These are phyloP conservation scores for Xylariaceae sp. DNA, from an alignment of 2,329 filamentous ascomycete genomes.

Conservation along the genomic window DNA sequence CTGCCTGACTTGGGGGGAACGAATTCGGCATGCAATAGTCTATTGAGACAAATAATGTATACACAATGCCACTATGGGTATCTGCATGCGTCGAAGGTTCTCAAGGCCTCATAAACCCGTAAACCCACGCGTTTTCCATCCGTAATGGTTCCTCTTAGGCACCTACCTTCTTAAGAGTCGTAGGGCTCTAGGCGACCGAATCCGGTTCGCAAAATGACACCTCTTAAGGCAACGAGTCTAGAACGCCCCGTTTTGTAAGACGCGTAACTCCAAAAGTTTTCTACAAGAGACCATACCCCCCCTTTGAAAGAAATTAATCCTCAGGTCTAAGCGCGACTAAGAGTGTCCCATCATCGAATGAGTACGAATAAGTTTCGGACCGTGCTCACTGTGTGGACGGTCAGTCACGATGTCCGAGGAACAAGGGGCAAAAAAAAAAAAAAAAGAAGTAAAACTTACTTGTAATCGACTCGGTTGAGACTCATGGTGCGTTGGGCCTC, in stretches of 20 bases:
- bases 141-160: too few species aligned
- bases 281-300: too few species aligned
- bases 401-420: neutral
- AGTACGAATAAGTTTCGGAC: constrained; percentile 15
- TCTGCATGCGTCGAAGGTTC: neutral
- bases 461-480: constrained; percentile 61
- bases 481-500: constrained; percentile 61
- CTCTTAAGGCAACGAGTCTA: too few species aligned
- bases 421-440: neutral
- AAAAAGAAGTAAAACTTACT: constrained; percentile 46
- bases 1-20: neutral
- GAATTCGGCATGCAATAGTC: neutral
- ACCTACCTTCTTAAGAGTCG: too few species aligned
- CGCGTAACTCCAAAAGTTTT: too few species aligned
- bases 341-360: constrained; percentile 13
- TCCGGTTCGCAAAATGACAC: too few species aligned
- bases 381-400: constrained; percentile 10
- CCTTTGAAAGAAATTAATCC: too few species aligned
- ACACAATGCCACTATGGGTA: neutral
- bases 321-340: neutral
- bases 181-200: too few species aligned
- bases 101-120: too few species aligned
- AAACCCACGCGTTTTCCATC: too few species aligned
- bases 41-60: neutral
- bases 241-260: too few species aligned